phyloP scores from a whole-genome alignment of 1,284 basidiomycete genomes.

The Ustilago hordei region DNA sequence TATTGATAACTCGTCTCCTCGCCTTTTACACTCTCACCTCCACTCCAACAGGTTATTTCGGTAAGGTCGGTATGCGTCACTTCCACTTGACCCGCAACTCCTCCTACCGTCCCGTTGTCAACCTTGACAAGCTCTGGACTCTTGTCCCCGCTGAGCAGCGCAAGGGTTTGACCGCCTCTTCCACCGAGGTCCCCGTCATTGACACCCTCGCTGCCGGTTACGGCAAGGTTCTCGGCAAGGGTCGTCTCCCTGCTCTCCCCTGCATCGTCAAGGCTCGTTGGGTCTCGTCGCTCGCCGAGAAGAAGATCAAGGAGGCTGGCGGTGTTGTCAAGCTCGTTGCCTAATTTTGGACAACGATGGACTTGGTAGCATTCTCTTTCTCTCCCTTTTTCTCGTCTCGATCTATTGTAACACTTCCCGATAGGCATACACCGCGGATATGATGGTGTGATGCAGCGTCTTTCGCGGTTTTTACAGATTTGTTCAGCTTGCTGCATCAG shows the following conservation, averaged over 20 bases:
- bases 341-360: constrained; percentile 16
- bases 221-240: constrained; percentile 70
- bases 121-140: constrained; percentile 73
- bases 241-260: constrained; percentile 66
- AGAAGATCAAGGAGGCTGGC: constrained; percentile 70
- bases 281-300: constrained; percentile 68
- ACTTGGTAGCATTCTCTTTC: constrained; percentile 5
- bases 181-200: constrained; percentile 69
- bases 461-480: constrained; percentile 2
- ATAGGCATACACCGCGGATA: not conserved
- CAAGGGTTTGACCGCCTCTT: constrained; percentile 55
- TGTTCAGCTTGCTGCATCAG: constrained; percentile 11
- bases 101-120: constrained; percentile 92
- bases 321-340: constrained; percentile 68
- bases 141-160: constrained; percentile 68
- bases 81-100: constrained; percentile 95
- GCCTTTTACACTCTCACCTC: not conserved
- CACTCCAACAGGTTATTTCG: constrained; percentile 84
- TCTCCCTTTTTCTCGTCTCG: not conserved
- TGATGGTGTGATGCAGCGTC: not conserved
- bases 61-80: constrained; percentile 93
- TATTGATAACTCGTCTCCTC: constrained; percentile 13
- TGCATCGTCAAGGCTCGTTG: constrained; percentile 69
- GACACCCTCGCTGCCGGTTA: constrained; percentile 69
- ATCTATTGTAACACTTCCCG: constrained; percentile 12